Evolutionary conservation across 164 flowering plant species (phyloP), one percentile per base, ranked within the genome.

Genomic region (Chimonanthus praecox): DNA sequence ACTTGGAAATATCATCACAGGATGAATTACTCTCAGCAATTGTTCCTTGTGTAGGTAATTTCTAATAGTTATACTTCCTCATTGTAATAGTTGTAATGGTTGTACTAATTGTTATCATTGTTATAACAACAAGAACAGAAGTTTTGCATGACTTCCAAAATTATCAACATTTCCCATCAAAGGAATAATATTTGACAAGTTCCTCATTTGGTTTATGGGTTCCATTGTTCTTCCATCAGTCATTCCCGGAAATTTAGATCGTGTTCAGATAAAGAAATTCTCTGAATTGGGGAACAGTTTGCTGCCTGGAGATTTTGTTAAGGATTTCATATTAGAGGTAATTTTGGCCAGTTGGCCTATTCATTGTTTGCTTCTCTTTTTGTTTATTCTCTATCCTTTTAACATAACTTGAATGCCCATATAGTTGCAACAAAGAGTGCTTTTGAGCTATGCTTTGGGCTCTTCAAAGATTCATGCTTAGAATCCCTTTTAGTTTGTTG

Each of bases 291-390:
- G 69, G 68, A 80, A 75, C 20, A 50, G 72, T 4, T 77, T 89
- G 74, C 71, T 82, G 47, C 97, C 97, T n/a, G 88, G 85, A 2
- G 72, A 68, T 74, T 75, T 82, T 48, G 71, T 88, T 73, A 64
- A 84, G 69, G 78, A 85, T 54, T 71, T 90, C 11, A 50, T 47
- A 63, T 71, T 92, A 9, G 90, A 89, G 94, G 97, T 92, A 83
- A 67, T 16, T 13, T 21, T 21, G 33, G 1, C 58, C 6, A 46
- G 47, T 51, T 54, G 18, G 8, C 4, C 21, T 66, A 45, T 66
- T 66, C 45, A 33, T 33, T 66, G 48, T 7, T 33, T 66, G 68
- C 47, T 44, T 66, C 9, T 20, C 43, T 4, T 66, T 66, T 13
- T 3, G 49, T 4, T 11, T 54, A 7, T 54, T 13, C 16, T 13